Percentiles rank a stretch among this genome's conserved stretches.
Evolutionary conservation across 495 filamentous ascomycete species (phyloP).

Genomic region (Viridothelium virens): DNA sequence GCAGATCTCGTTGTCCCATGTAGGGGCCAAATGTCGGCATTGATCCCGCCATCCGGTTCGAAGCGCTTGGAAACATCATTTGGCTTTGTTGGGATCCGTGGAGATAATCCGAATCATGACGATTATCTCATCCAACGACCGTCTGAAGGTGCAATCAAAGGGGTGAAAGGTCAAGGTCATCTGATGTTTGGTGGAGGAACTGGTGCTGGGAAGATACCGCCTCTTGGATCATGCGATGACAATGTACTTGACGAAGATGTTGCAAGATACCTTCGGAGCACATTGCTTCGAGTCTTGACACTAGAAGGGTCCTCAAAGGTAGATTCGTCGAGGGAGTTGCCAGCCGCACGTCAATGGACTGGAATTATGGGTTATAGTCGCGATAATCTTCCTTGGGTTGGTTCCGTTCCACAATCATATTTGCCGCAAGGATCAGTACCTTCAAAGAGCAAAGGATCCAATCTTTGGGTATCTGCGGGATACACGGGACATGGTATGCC

Average conservation of each 20-base stretch:
- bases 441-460: conserved; percentile 8
- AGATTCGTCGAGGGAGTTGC: conserved; percentile 40
- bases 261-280: conserved; percentile 43
- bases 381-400: conserved; percentile 64
- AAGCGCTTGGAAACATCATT: conserved; percentile 45
- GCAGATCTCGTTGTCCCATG: conserved; percentile 67
- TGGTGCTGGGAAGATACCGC: conserved; percentile 40
- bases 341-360: conserved; percentile 61
- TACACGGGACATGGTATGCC: conserved; percentile 74
- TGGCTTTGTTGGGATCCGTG: conserved; percentile 48
- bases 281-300: conserved; percentile 38
- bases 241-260: conserved; percentile 45
- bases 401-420: conserved; percentile 40
- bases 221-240: conserved; percentile 52
- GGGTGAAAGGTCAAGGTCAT: conserved; percentile 29
- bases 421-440: not conserved
- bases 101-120: conserved; percentile 41
- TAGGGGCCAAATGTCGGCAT: conserved; percentile 62
- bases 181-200: conserved; percentile 63
- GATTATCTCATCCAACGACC: conserved; percentile 73
- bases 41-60: conserved; percentile 47
- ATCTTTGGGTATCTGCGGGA: conserved; percentile 32
- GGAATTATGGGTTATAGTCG: conserved; percentile 74
- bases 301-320: conserved; percentile 33
- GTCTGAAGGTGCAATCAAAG: conserved; percentile 35